Evolutionary conservation across 179 eudicot species (phyloP).

Genomic region (Beta lomatogona): DNA sequence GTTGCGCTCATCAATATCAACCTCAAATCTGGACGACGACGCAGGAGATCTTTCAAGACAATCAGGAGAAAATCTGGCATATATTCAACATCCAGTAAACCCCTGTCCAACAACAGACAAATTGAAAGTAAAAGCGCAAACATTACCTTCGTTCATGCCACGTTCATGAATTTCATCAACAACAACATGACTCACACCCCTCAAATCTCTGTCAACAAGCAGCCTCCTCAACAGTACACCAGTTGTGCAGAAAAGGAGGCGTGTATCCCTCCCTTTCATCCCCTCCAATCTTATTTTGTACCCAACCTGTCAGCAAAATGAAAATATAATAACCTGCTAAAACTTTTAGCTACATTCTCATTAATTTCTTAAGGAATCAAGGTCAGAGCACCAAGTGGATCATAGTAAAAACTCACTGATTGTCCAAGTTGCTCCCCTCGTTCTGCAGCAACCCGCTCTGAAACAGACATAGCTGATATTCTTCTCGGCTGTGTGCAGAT

Average conservation of each 20-base stretch:
- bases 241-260: conserved; percentile 79
- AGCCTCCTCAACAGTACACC: conserved; percentile 78
- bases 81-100: background rate
- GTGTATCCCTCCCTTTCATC: conserved; percentile 81
- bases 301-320: conserved; percentile 53
- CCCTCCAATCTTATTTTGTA: conserved; percentile 90
- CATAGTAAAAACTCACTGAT: conserved; percentile 53
- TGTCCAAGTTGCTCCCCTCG: conserved; percentile 85
- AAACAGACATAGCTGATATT: conserved; percentile 89
- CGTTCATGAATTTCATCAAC: conserved; percentile 92
- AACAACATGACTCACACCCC: conserved; percentile 74
- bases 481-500: conserved; percentile 92
- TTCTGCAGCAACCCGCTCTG: conserved; percentile 97
- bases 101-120: background rate
- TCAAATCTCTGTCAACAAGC: conserved; percentile 65
- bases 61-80: conserved; percentile 77
- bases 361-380: background rate
- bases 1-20: conserved; percentile 90
- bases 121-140: background rate
- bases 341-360: conserved; percentile 10
- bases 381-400: conserved; percentile 8
- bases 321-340: conserved; percentile 11
- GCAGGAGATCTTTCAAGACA: conserved; percentile 76
- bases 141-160: conserved; percentile 92
- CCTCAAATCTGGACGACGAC: conserved; percentile 69